These are phyloP conservation scores for Verticillium zaregamsianum DNA, from an alignment of 2,329 filamentous ascomycete species.

Conservation along the genomic window DNA sequence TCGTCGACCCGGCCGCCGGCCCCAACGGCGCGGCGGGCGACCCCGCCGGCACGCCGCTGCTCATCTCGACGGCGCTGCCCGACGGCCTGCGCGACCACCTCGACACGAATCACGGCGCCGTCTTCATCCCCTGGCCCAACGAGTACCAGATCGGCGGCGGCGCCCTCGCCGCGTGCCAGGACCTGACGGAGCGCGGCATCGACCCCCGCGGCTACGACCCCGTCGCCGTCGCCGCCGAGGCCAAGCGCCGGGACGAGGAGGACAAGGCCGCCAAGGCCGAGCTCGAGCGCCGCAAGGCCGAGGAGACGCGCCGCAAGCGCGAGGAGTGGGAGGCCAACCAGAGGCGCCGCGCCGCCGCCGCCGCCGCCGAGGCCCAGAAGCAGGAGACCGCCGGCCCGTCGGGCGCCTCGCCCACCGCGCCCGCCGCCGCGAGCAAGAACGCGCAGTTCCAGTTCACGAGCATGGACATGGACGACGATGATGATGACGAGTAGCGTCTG, in stretches of 20 bases:
- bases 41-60: conserved; percentile 16
- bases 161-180: conserved; percentile 60
- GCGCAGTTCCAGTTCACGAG: conserved; percentile 55
- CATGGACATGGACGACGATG: conserved; percentile 48
- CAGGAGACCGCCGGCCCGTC: conserved; percentile 32
- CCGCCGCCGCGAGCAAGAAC: conserved; percentile 26
- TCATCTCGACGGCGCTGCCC: conserved; percentile 37
- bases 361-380: conserved; percentile 38
- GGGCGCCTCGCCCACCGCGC: conserved; percentile 21
- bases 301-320: conserved; percentile 41
- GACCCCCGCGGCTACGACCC: conserved; percentile 60
- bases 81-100: conserved; percentile 43
- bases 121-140: conserved; percentile 75
- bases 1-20: conserved; percentile 10
- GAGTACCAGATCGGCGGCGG: conserved; percentile 67
- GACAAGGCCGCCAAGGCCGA: conserved; percentile 30
- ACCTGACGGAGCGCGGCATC: conserved; percentile 56
- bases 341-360: conserved; percentile 29
- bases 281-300: conserved; percentile 30
- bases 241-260: conserved; percentile 47
- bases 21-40: conserved; percentile 14
- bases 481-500: conserved; percentile 18
- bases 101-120: conserved; percentile 51
- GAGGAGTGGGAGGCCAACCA: conserved; percentile 32
- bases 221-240: conserved; percentile 46